These are phyloP conservation scores for Paraconiothyrium sp. DNA, from an alignment of 2,329 filamentous ascomycete species.

Conservation along the genomic window DNA sequence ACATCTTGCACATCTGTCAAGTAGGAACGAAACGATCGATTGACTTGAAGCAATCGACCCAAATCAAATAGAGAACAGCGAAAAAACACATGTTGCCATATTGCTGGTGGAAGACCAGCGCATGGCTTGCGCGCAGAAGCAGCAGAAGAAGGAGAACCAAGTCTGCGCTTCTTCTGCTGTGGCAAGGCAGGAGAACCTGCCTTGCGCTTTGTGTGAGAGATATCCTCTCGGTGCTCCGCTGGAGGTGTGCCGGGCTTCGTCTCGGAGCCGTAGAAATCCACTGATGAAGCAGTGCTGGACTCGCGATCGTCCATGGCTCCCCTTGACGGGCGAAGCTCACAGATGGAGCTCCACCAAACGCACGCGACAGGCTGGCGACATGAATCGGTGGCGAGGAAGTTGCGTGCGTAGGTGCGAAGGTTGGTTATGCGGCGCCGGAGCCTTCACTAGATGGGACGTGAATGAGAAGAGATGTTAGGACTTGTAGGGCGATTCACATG, in stretches of 20 bases:
- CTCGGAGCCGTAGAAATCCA: constrained; percentile 49
- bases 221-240: constrained; percentile 23
- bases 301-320: constrained; percentile 46
- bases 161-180: constrained; percentile 46
- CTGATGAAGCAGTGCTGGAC: constrained; percentile 46
- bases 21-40: constrained; percentile 69
- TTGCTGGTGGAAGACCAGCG: constrained; percentile 64
- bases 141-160: constrained; percentile 27
- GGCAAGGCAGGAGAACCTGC: constrained; percentile 34
- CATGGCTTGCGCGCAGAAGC: constrained; percentile 34
- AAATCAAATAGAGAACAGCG: constrained; percentile 71
- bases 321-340: constrained; percentile 39
- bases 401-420: constrained; percentile 1
- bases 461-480: background rate
- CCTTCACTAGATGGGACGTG: background rate
- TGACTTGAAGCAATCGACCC: constrained; percentile 72
- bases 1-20: constrained; percentile 48
- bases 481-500: constrained; percentile 3
- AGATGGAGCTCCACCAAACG: constrained; percentile 38
- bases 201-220: constrained; percentile 46
- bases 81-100: constrained; percentile 77
- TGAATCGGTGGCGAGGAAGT: constrained; percentile 21
- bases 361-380: constrained; percentile 40
- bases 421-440: background rate
- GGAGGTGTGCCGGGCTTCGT: constrained; percentile 29